Base-by-base conservation (phyloP, 129 eudicot genomes). In the Flaveria trinervia region DNA sequence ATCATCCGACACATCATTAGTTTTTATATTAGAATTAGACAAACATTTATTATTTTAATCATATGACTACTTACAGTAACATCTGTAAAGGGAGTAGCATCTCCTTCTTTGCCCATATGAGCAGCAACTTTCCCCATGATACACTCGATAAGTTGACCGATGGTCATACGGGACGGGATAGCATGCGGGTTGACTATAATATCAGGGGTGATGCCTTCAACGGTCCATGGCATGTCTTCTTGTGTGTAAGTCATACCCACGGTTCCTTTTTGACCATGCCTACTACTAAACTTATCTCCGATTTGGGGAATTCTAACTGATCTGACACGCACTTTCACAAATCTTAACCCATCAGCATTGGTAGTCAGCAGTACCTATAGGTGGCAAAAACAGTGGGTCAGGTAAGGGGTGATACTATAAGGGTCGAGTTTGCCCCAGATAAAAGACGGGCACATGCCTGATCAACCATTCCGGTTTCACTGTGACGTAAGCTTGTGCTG, bases 391-490 rank as follows among this genome's bases (percentile, higher is more conserved):
- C 10, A 15, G 45, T 18, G n/a, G 8, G 43, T 62, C 68, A 62
- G n/a, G 18, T 22, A 61, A 61, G 16, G 28, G 67, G 16, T 61
- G 13, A 28, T 12, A 62, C 43, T 13, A 3, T 28, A 6, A 9
- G 2, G 10, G 20, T 28, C 17, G 1, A 5, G 11, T 12, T 26
- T 11, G 68, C 15, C 44, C 11, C 18, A 28, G 20, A 26, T 26
- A 62, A 33, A 62, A 62, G 20, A 62, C 9, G 1, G 45, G 43
- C 13, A 12, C 44, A 14, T 41, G 85, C 98, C 86, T 94, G 98
- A 84, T 94, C 98, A 28, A 94, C 98, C 80, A 94, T 91, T 30
- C 98, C 97, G 17, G 84, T 94, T 84, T 94, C 98, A 81, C 98
- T 94, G 73, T 94, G 98, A 44, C 97, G 97, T 39, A 91, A 75